Conservation (phyloP, 768 basidiomycete species). For the Phaeotremella fagi region DNA sequence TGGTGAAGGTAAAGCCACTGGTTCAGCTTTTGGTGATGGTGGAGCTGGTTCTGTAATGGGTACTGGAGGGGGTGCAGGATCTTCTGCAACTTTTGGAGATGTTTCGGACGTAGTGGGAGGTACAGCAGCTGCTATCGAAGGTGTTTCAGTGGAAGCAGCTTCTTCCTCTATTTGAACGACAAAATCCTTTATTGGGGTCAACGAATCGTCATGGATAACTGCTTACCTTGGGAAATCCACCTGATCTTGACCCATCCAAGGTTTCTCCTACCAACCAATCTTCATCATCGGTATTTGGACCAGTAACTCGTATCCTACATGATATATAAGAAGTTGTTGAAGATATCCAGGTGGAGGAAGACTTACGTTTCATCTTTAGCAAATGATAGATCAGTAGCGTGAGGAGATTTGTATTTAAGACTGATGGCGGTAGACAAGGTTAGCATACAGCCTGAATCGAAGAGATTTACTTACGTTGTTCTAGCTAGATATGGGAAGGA, state of each 20-base stretch:
- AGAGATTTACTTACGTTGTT: constrained; percentile 35
- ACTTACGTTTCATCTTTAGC: constrained; percentile 47
- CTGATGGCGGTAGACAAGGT: constrained; percentile 12
- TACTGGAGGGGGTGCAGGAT: constrained; percentile 5
- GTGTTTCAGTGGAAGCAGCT: constrained; percentile 8
- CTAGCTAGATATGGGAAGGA: constrained; percentile 44
- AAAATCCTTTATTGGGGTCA: too few relatives aligned
- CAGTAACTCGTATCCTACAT: constrained; percentile 42
- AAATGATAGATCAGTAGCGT: constrained; percentile 46
- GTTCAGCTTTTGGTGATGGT: constrained; percentile 9
- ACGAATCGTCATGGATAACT: background rate
- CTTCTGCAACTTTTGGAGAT: background rate
- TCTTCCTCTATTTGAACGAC: constrained; percentile 27
- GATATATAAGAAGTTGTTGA: background rate
- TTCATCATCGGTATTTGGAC: constrained; percentile 43
- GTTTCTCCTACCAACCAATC: constrained; percentile 47
- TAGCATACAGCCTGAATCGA: background rate
- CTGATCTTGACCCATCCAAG: constrained; percentile 39
- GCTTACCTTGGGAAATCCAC: constrained; percentile 46
- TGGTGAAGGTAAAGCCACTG: constrained; percentile 1
- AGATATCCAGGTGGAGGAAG: background rate
- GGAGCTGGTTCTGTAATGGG: constrained; percentile 4
- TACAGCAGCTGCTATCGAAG: constrained; percentile 14
- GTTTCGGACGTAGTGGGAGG: constrained; percentile 13
- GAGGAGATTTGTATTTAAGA: constrained; percentile 46